phyloP scores from a whole-genome alignment of 768 basidiomycete genomes.

The Collybiopsis luxurians region DNA sequence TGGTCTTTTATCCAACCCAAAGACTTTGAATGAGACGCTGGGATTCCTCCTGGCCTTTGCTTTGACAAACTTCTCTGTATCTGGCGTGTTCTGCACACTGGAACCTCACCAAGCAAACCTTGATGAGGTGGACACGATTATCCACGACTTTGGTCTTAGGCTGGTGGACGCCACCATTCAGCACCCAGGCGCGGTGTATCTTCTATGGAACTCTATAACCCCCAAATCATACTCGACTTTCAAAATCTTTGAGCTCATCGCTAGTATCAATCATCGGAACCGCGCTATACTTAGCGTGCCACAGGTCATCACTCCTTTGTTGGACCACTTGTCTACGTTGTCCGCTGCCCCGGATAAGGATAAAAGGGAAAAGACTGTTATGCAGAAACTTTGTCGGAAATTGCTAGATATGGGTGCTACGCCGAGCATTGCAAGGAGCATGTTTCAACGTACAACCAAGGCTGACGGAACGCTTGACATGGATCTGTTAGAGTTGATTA shows the following conservation, averaged over 20 bases:
- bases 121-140: slow-evolving; percentile 37
- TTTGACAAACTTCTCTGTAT: slow-evolving; percentile 59
- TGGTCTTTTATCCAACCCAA: slow-evolving; percentile 44
- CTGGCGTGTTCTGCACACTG: slow-evolving; percentile 52
- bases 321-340: slow-evolving; percentile 40
- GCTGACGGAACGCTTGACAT: slow-evolving; percentile 50
- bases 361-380: slow-evolving; percentile 47
- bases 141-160: slow-evolving; percentile 40
- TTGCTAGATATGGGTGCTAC: slow-evolving; percentile 75
- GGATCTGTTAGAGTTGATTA: slow-evolving; percentile 69
- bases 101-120: slow-evolving; percentile 22
- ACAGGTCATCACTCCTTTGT: slow-evolving; percentile 52
- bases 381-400: slow-evolving; percentile 63
- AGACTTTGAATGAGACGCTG: slow-evolving; percentile 51
- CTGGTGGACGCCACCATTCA: slow-evolving; percentile 42
- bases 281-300: slow-evolving; percentile 62
- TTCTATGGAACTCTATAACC: slow-evolving; percentile 50
- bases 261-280: slow-evolving; percentile 63
- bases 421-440: slow-evolving; percentile 56
- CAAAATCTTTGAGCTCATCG: slow-evolving; percentile 63
- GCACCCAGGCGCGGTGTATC: slow-evolving; percentile 58
- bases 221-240: slow-evolving; percentile 51
- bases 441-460: slow-evolving; percentile 58
- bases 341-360: neutral
- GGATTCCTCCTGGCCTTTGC: slow-evolving; percentile 71